These are phyloP conservation scores for Boletus coccyginus DNA, from an alignment of 768 basidiomycete genomes.

Conservation along the genomic window DNA sequence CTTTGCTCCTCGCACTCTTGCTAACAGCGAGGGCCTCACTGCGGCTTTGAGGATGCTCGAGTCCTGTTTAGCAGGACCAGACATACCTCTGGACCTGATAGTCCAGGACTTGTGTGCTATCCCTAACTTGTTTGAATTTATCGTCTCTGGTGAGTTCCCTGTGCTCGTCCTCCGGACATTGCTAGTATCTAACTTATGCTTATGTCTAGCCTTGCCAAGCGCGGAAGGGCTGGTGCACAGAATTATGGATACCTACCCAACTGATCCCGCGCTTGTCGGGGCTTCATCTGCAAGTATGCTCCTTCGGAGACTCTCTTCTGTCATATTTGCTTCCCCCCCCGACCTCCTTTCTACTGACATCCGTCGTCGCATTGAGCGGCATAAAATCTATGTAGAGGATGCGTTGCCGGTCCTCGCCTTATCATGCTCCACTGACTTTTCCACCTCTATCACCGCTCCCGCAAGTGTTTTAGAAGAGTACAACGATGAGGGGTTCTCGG, in stretches of 20 bases:
- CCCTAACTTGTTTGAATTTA: conserved; percentile 28
- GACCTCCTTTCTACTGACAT: conserved; percentile 9
- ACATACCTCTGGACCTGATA: conserved; percentile 19
- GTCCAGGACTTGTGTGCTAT: conserved; percentile 27
- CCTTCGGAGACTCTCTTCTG: conserved; percentile 25
- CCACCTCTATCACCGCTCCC: too few relatives aligned
- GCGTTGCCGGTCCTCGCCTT: conserved; percentile 18
- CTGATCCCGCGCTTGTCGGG: conserved; percentile 17
- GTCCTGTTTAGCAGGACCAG: conserved; percentile 27
- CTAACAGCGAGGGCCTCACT: conserved; percentile 16
- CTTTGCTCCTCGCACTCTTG: conserved; percentile 16
- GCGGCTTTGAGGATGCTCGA: conserved; percentile 14
- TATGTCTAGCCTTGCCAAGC: conserved; percentile 11
- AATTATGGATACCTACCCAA: conserved; percentile 36
- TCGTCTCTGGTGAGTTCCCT: conserved; percentile 26
- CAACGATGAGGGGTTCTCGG: too few relatives aligned
- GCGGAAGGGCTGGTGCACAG: conserved; percentile 15
- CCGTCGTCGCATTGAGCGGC: conserved; percentile 11
- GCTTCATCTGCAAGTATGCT: conserved; percentile 21
- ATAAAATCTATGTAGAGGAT: conserved; percentile 23
- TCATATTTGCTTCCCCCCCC: conserved; percentile 23
- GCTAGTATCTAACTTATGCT: not conserved
- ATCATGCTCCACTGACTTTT: conserved; percentile 19
- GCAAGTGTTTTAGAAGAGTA: too few relatives aligned
- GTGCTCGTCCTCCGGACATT: not conserved